These are phyloP conservation scores for Arthrobotrys pseudoclavata DNA, from an alignment of 2,329 filamentous ascomycete genomes.

Conservation along the genomic window DNA sequence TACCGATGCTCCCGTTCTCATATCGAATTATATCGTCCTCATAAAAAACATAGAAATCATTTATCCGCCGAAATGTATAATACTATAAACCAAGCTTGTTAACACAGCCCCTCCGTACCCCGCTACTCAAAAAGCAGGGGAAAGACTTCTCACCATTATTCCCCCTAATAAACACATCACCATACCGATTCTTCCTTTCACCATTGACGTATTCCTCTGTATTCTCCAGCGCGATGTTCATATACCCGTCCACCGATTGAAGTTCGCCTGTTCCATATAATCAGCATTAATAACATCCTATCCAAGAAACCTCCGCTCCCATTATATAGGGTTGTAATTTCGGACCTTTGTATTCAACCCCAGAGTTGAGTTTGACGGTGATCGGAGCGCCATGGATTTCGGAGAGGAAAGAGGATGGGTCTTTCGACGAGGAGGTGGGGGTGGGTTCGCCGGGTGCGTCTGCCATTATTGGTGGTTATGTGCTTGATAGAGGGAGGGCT, in stretches of 20 bases:
- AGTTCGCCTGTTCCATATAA: conserved; percentile 78
- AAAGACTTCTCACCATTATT: conserved; percentile 72
- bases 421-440: conserved; percentile 70
- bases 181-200: conserved; percentile 73
- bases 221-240: conserved; percentile 99
- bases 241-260: conserved; percentile 97
- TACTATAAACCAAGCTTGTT: conserved; percentile 22
- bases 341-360: conserved; percentile 93
- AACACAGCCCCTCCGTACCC: not conserved
- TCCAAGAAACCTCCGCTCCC: not conserved
- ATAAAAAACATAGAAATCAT: conserved; percentile 10
- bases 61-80: conserved; percentile 59
- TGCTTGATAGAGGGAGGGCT: not conserved
- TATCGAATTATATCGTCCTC: conserved; percentile 2
- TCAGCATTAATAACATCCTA: not conserved
- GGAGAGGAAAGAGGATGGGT: conserved; percentile 91
- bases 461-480: conserved; percentile 36
- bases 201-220: conserved; percentile 87
- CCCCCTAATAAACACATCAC: conserved; percentile 78
- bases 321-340: not conserved
- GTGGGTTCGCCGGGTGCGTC: conserved; percentile 33
- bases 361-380: conserved; percentile 98
- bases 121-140: not conserved
- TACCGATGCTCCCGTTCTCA: not conserved
- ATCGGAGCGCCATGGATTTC: conserved; percentile 95